Conservation (phyloP, 768 basidiomycete genomes). For the Lactarius evosmus region DNA sequence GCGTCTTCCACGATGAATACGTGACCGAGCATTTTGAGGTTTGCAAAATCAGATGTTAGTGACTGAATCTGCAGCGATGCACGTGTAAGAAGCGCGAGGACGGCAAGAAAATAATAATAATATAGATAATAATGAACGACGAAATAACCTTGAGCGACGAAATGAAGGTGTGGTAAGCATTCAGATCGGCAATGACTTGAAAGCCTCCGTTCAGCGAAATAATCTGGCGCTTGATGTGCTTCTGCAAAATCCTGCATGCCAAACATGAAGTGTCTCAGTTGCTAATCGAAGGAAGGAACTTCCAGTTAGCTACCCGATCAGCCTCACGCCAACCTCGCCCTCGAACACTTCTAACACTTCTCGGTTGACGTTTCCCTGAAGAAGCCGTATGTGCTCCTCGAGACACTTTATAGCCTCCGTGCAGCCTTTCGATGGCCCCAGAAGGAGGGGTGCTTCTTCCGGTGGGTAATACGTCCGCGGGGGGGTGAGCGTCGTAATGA, state of each 20-base stretch:
- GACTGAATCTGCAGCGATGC: constrained; percentile 51
- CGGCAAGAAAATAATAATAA: neutral
- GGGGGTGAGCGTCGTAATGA: constrained; percentile 76
- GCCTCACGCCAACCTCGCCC: constrained; percentile 90
- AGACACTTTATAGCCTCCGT: constrained; percentile 86
- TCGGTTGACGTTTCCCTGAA: constrained; percentile 91
- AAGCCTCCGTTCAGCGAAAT: constrained; percentile 93
- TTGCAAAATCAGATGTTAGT: constrained; percentile 87
- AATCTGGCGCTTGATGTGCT: constrained; percentile 96
- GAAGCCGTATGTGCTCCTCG: constrained; percentile 83
- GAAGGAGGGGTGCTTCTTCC: constrained; percentile 73
- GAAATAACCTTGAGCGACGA: constrained; percentile 70
- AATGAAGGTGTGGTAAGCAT: constrained; percentile 89
- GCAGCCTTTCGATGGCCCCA: constrained; percentile 85
- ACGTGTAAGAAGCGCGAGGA: constrained; percentile 7
- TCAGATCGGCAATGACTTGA: constrained; percentile 93
- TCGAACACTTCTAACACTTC: constrained; percentile 98
- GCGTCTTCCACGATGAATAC: constrained; percentile 95
- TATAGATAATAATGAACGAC: neutral
- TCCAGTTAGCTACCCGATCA: constrained; percentile 32
- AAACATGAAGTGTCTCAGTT: constrained; percentile 2
- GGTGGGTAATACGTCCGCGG: constrained; percentile 89
- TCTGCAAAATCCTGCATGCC: constrained; percentile 75
- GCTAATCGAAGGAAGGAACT: constrained; percentile 2
- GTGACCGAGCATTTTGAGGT: constrained; percentile 96